Conservation (phyloP, 495 filamentous ascomycete genomes). For the Beverwykella pulmonaria region DNA sequence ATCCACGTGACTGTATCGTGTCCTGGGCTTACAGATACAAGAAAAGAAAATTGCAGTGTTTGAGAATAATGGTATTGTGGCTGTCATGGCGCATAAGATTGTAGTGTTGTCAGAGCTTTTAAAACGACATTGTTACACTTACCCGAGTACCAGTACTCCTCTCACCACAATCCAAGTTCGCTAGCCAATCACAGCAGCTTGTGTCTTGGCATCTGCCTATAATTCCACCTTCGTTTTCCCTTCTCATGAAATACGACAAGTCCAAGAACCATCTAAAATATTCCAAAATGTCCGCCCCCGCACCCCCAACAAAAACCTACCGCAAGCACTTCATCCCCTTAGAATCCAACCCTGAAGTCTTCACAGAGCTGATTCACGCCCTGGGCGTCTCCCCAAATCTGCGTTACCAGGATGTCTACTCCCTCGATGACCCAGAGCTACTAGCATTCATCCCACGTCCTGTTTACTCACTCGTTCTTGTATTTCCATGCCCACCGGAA, state of each 20-base stretch:
- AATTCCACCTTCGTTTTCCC: too few relatives aligned
- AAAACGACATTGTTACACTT: too few relatives aligned
- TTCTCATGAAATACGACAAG: too few relatives aligned
- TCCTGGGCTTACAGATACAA: too few relatives aligned
- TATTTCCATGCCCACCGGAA: constrained; percentile 33
- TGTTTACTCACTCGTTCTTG: constrained; percentile 35
- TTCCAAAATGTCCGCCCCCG: background rate
- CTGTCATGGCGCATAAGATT: too few relatives aligned
- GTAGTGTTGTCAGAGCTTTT: too few relatives aligned
- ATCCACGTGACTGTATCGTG: too few relatives aligned
- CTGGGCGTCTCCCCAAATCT: constrained; percentile 38
- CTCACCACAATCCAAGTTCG: too few relatives aligned
- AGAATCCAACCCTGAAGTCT: constrained; percentile 47
- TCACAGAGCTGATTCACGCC: constrained; percentile 46
- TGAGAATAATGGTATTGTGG: too few relatives aligned
- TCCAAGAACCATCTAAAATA: background rate
- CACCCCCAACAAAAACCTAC: constrained; percentile 1
- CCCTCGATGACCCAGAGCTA: constrained; percentile 42
- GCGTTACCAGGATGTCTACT: constrained; percentile 43
- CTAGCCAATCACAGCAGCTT: background rate
- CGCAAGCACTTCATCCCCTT: constrained; percentile 37
- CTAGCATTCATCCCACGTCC: constrained; percentile 37
- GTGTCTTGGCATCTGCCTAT: constrained; percentile 9
- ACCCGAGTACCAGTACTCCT: too few relatives aligned
- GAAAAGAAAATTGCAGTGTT: too few relatives aligned